Base-by-base conservation (phyloP, 352 stramenopile species). In the Phytophthora fragariae region DNA sequence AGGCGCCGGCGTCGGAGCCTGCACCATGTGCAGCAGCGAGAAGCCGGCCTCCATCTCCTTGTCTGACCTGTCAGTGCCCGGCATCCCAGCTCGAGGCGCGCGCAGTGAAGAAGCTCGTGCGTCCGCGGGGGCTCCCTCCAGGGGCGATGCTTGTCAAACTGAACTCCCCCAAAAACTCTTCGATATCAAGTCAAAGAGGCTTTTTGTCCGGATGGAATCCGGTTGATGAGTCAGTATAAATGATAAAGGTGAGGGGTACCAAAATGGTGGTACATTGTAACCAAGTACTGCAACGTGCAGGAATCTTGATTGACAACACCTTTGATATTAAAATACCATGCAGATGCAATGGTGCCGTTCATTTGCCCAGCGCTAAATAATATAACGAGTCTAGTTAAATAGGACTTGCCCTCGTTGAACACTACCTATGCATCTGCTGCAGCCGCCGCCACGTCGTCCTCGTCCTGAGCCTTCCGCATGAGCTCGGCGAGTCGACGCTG, bases 11-110 rank as follows among this genome's bases (percentile, higher is more conserved):
- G 35, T 41, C 35, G 10, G 35, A 14, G 69, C 62, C 58, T 86
- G 81, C 82, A 83, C 88, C 85, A 92, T 92, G 61, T 82, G 70
- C 56, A 92, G 72, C 53, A 92, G 67, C 63, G 85, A 91, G 31
- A 91, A 79, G 9, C 85, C 78, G 5, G 83, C 85, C 61, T 91
- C 80, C 37, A 90, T 75, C 54, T 92, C 85, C 50, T 88, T 88
- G 35, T 83, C 70, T 11, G 75, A 81, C 65, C 90, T 82, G 62
- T 56, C 56, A 9, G 35, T 44, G 6, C 41, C 58, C 41, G 65
- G 27, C 64, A 73, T 76, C 14, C 31, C 53, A 49, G 52, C 15
- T 8, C 33, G 19, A 21, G 33, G 29, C 21, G 37, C 41, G 57
- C 12, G 15, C 24, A 37, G 33, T 10, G 21, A 10, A 47, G 5